Evolutionary conservation across 331 rosid genomes (phyloP).

Genomic region (Malus hybrid): DNA sequence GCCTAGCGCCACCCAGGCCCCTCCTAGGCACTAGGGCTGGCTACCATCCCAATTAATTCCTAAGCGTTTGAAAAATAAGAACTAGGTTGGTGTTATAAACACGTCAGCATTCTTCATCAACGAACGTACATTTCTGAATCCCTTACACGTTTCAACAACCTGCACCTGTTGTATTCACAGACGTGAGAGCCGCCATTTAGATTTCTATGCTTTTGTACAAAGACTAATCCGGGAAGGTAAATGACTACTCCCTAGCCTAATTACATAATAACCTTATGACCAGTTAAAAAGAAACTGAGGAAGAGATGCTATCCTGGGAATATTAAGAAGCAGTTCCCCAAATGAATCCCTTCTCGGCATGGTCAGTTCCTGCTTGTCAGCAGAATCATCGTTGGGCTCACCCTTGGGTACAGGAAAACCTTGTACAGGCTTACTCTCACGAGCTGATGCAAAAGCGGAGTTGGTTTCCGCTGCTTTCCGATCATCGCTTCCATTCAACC

Average conservation of each 20-base stretch:
- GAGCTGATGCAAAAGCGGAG: conserved; percentile 12
- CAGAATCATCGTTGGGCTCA: conserved; percentile 24
- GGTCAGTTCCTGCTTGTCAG: conserved; percentile 40
- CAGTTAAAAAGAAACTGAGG: conserved; percentile 64
- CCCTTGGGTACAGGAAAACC: conserved; percentile 1
- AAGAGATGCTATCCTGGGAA: conserved; percentile 88
- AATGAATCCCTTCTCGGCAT: conserved; percentile 68
- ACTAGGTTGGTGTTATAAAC: neutral
- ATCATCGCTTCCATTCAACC: neutral
- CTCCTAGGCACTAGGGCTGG: no score
- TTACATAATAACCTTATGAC: conserved; percentile 34
- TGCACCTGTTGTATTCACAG: conserved; percentile 26
- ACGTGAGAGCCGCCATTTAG: neutral
- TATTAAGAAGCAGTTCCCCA: conserved; percentile 63
- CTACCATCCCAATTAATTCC: no score
- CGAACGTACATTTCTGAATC: neutral
- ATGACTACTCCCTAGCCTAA: conserved; percentile 32
- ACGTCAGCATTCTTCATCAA: neutral
- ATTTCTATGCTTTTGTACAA: conserved; percentile 9
- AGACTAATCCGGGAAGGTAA: neutral
- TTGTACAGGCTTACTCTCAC: conserved; percentile 24
- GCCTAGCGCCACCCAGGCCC: no score
- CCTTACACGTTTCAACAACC: neutral
- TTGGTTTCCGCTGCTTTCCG: conserved; percentile 20
- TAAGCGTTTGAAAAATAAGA: neutral